phyloP scores from a whole-genome alignment of 225 moss, liverwort and hornwort species.

The Takakia lepidozioides region DNA sequence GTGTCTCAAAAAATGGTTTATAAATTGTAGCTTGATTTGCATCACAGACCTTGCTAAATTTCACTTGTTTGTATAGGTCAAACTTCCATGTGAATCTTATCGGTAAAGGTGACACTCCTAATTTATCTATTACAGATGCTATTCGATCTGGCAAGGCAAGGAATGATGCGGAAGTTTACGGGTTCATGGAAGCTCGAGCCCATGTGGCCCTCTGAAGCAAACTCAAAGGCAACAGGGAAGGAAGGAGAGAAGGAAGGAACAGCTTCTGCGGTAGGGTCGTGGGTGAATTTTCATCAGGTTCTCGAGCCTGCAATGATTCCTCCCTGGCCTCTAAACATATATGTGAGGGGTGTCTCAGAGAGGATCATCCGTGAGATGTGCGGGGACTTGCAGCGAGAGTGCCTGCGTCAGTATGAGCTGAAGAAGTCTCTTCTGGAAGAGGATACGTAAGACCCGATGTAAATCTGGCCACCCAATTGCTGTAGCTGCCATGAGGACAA shows the following conservation, averaged over 20 bases:
- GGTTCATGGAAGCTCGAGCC: constrained; percentile 84
- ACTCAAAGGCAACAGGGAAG: constrained; percentile 13
- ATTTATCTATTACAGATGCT: constrained; percentile 29
- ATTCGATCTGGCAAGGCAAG: constrained; percentile 61
- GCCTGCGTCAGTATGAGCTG: too few relatives aligned
- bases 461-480: too few relatives aligned
- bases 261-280: constrained; percentile 39
- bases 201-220: constrained; percentile 26
- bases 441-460: too few relatives aligned
- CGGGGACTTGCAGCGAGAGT: constrained; percentile 69
- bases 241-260: neutral
- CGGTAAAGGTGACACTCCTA: too few relatives aligned
- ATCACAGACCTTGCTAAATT: too few relatives aligned
- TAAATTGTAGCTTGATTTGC: too few relatives aligned
- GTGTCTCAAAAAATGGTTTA: too few relatives aligned
- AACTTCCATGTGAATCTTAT: too few relatives aligned
- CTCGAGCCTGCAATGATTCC: constrained; percentile 70
- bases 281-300: constrained; percentile 68
- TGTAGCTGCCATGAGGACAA: too few relatives aligned
- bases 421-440: too few relatives aligned
- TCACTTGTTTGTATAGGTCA: too few relatives aligned
- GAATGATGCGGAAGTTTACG: constrained; percentile 81
- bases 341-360: constrained; percentile 58
- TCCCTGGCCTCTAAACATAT: constrained; percentile 76
- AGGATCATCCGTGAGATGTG: constrained; percentile 72